phyloP scores from a whole-genome alignment of 78 protist genomes.

The Cavenderia fasciculata region DNA sequence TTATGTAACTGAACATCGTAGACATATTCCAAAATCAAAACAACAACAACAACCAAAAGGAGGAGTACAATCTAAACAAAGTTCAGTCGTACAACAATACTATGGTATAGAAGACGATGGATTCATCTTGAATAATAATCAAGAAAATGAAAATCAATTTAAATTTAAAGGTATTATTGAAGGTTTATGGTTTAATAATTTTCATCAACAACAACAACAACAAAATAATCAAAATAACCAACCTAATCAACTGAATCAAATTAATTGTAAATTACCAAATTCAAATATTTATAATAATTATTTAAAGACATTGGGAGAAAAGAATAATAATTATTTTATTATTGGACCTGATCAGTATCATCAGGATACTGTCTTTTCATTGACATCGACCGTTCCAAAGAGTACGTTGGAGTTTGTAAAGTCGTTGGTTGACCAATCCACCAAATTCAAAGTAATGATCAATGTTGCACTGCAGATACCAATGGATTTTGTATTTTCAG shows the following conservation, averaged over 20 bases:
- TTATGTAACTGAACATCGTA: too few relatives aligned
- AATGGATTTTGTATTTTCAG: conserved; percentile 28
- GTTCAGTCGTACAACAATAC: conserved; percentile 23
- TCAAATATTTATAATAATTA: not conserved
- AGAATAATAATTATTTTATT: conserved; percentile 30
- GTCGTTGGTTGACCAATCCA: not conserved
- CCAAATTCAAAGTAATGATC: not conserved
- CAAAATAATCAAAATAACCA: not conserved
- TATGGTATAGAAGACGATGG: conserved; percentile 72
- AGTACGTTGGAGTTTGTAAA: conserved; percentile 17
- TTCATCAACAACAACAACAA: not conserved
- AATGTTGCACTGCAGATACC: conserved; percentile 36
- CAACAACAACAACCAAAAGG: not conserved
- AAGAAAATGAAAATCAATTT: not conserved
- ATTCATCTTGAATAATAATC: conserved; percentile 3
- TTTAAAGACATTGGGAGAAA: not conserved
- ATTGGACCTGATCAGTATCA: conserved; percentile 37
- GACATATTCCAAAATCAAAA: not conserved
- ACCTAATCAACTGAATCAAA: not conserved
- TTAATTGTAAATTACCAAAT: too few relatives aligned
- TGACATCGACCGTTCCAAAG: conserved; percentile 13
- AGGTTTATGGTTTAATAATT: conserved; percentile 32
- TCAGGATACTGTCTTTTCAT: not conserved
- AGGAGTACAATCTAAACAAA: not conserved
- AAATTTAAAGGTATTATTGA: conserved; percentile 60